Evolutionary conservation across 164 flowering plant species (phyloP).

Genomic region (Magnolia changhungtana): DNA sequence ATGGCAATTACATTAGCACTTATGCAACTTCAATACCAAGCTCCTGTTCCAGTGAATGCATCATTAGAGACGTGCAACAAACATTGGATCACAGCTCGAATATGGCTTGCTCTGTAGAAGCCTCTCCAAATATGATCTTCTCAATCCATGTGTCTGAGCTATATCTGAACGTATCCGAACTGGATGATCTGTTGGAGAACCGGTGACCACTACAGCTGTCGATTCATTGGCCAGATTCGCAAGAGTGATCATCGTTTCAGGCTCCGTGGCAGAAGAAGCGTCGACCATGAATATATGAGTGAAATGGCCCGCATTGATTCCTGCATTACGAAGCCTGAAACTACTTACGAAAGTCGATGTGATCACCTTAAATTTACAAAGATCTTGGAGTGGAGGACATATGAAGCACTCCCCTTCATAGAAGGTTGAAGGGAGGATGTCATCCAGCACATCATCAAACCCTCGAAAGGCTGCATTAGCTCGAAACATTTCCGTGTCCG

Average conservation of each 20-base stretch:
- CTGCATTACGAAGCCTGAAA: constrained; percentile 30
- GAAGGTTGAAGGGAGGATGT: constrained; percentile 29
- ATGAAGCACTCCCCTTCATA: constrained; percentile 34
- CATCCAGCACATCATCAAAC: constrained; percentile 33
- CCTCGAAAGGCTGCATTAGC: constrained; percentile 50
- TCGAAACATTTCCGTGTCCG: constrained; percentile 31
- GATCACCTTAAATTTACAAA: constrained; percentile 27
- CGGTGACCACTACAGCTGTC: constrained; percentile 39
- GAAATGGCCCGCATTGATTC: constrained; percentile 41
- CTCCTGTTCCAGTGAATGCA: neutral
- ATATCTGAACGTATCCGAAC: constrained; percentile 32
- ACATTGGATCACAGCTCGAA: constrained; percentile 12
- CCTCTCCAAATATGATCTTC: constrained; percentile 38
- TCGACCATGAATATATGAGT: constrained; percentile 49
- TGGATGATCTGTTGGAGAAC: constrained; percentile 21
- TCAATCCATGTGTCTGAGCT: constrained; percentile 29
- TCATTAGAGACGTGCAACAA: neutral
- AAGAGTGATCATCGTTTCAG: constrained; percentile 37
- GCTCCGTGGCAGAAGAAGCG: constrained; percentile 42
- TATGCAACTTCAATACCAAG: too few species aligned
- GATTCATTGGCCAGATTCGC: constrained; percentile 28
- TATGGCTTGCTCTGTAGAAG: constrained; percentile 25
- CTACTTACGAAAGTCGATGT: constrained; percentile 42
- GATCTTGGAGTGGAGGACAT: constrained; percentile 32
- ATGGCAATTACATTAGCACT: too few species aligned